phyloP scores from a whole-genome alignment of 2,329 filamentous ascomycete genomes.

The Trichophyton rubrum region DNA sequence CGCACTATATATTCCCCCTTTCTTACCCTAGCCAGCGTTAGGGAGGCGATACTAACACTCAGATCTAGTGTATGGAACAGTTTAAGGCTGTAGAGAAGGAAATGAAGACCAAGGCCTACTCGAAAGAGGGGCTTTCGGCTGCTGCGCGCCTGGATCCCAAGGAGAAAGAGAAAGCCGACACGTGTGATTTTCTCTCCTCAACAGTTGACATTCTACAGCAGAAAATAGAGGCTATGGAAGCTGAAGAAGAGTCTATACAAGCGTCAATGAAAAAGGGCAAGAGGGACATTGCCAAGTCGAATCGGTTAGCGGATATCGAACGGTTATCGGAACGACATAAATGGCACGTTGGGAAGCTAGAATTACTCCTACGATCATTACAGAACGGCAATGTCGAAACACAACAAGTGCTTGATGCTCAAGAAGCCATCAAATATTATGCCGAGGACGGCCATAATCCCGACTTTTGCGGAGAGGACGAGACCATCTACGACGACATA shows the following conservation, averaged over 20 bases:
- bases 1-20: constrained; percentile 4
- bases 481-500: constrained; percentile 88
- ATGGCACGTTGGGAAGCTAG: constrained; percentile 88
- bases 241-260: constrained; percentile 75
- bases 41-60: constrained; percentile 10
- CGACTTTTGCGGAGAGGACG: constrained; percentile 79
- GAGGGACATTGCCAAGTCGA: constrained; percentile 68
- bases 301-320: constrained; percentile 78
- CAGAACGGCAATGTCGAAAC: constrained; percentile 87
- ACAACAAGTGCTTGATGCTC: constrained; percentile 73
- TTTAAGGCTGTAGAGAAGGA: constrained; percentile 99
- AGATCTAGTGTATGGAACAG: constrained; percentile 64
- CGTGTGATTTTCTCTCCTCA: constrained; percentile 68
- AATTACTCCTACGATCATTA: constrained; percentile 75
- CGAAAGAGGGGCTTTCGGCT: constrained; percentile 88
- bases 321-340: constrained; percentile 80
- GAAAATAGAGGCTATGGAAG: constrained; percentile 85
- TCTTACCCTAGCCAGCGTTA: constrained; percentile 2
- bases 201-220: constrained; percentile 89
- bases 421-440: constrained; percentile 91
- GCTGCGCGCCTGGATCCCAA: constrained; percentile 93
- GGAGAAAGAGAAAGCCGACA: constrained; percentile 85
- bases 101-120: constrained; percentile 99
- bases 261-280: constrained; percentile 92
- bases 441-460: constrained; percentile 78